phyloP scores from a whole-genome alignment of 2,329 filamentous ascomycete species.

The Grosmannia clavigera region DNA sequence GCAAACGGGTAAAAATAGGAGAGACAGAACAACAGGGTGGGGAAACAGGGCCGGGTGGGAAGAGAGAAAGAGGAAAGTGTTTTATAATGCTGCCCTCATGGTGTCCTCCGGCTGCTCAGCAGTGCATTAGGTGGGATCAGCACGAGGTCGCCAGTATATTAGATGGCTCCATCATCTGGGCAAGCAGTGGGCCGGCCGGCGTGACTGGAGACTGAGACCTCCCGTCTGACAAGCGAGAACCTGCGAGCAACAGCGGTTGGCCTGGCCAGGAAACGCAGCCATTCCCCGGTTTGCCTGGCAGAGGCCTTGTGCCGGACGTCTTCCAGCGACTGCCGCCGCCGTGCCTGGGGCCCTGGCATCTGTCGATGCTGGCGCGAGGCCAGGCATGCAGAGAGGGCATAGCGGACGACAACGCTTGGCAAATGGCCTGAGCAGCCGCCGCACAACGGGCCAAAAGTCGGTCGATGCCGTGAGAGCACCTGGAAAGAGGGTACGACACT shows the following conservation, averaged over 20 bases:
- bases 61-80: background rate
- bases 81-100: background rate
- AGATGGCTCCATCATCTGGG: slow-evolving; percentile 10
- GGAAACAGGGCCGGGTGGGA: background rate
- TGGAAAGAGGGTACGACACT: background rate
- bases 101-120: background rate
- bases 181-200: background rate
- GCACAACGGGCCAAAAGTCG: slow-evolving; percentile 16
- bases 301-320: background rate
- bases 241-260: background rate
- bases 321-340: background rate
- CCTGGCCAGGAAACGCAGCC: background rate
- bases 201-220: background rate
- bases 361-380: slow-evolving; percentile 5
- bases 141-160: slow-evolving; percentile 8
- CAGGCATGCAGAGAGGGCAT: slow-evolving; percentile 2
- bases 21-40: background rate
- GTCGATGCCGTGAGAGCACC: slow-evolving; percentile 16
- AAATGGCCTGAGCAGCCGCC: slow-evolving; percentile 20
- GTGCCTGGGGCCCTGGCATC: background rate
- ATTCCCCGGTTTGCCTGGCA: background rate
- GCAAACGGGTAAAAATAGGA: background rate
- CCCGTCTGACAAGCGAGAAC: background rate
- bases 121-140: slow-evolving; percentile 10
- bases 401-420: slow-evolving; percentile 14